phyloP scores from a whole-genome alignment of 2,329 filamentous ascomycete genomes.

The Amauroascus verrucosus region DNA sequence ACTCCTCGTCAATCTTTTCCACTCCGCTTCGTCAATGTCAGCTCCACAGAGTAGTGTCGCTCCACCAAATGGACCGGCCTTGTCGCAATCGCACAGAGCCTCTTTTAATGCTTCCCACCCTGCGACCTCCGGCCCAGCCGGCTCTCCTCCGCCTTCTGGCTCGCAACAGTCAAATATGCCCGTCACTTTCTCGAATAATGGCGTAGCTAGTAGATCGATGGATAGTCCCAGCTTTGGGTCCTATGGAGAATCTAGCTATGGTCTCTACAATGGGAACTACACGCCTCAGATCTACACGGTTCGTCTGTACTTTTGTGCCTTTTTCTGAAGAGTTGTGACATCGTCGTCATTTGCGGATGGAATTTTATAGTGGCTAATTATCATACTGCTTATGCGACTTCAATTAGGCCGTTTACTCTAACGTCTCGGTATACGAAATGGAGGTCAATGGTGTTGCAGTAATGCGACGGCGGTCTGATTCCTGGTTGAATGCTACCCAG shows the following conservation, averaged over 20 bases:
- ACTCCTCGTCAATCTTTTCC: not conserved
- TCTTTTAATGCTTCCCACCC: constrained; percentile 39
- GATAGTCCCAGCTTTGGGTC: constrained; percentile 29
- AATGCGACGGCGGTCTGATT: constrained; percentile 90
- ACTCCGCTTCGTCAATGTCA: constrained; percentile 23
- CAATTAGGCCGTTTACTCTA: constrained; percentile 28
- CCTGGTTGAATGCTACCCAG: constrained; percentile 95
- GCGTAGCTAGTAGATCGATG: constrained; percentile 25
- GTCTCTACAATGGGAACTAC: constrained; percentile 31
- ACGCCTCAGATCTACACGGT: constrained; percentile 42
- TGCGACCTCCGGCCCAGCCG: constrained; percentile 29
- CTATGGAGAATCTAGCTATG: constrained; percentile 34
- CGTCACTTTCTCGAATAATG: constrained; percentile 31
- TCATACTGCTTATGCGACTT: not conserved
- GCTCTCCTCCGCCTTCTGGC: constrained; percentile 34
- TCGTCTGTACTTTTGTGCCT: constrained; percentile 11
- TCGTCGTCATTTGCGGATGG: not conserved
- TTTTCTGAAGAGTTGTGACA: not conserved
- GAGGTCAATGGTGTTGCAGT: constrained; percentile 87
- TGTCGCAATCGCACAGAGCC: constrained; percentile 32
- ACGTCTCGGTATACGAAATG: constrained; percentile 97
- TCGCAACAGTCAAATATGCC: constrained; percentile 37
- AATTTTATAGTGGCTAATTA: not conserved
- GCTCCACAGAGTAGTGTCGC: constrained; percentile 32
- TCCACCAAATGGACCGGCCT: constrained; percentile 30